Base-by-base conservation (phyloP, 2,329 filamentous ascomycete genomes). In the Fusarium avenaceum region DNA sequence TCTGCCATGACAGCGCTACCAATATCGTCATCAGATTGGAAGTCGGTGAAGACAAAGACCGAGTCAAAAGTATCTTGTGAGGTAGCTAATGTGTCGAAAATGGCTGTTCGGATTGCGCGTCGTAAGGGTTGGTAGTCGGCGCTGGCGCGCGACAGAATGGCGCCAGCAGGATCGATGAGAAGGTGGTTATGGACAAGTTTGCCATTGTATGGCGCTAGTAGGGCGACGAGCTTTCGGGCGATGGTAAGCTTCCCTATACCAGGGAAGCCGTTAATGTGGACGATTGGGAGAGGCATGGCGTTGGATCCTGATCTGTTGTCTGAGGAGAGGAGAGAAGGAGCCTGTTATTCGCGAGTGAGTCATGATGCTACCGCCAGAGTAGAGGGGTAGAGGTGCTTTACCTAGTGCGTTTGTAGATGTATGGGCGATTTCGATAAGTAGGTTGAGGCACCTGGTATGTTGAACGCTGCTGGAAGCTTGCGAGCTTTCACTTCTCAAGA, bases 211-310 rank as follows among this genome's bases (percentile, higher is more conserved):
- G 20, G 24, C 4, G 17, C 22, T 2, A 56, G 35, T 4, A 50
- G 13, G 0, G n/a, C 22, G 13, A 50, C 26, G 6, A 56, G 52
- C 4, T 56, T 33, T 2, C 20, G 17, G 6, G 52, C 44, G 4
- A 56, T 42, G 5, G 45, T 56, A 2, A 50, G 44, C 7, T 56
- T 56, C 2, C 44, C 26, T 2, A 5, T 33, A 6, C 53, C 53
- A 14, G 35, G 53, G 15, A 13, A 56, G 26, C 35, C 35, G 45
- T 56, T 56, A 13, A 56, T 49, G 13, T 50, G 35, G n/a, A 56
- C 20, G 5, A 56, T 30, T 4, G 33, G 52, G 4, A 17, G 15
- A 10, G 44, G 11, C 33, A 53, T 50, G 4, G 19, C 8, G 6
- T 14, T 17, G 9, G 13, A 4, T 30, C 28, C 1, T 5, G 10